Evolutionary conservation across 2,329 filamentous ascomycete genomes (phyloP).

Genomic region (Talaromyces piceae): DNA sequence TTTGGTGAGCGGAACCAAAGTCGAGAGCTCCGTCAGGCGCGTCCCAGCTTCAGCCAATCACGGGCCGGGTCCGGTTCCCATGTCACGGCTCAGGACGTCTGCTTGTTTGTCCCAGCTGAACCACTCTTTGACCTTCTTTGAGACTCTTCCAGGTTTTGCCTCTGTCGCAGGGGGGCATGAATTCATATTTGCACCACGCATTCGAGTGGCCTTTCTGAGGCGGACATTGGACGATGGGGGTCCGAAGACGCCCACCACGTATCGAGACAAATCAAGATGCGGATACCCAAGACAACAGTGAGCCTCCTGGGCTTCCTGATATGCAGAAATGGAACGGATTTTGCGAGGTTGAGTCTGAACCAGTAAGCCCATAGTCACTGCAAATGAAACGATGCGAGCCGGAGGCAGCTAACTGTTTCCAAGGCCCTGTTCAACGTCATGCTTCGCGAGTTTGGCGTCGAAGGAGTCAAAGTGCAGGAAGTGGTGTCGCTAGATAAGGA

Average conservation of each 20-base stretch:
- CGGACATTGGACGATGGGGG: not conserved
- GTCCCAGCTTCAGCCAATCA: slow-evolving; percentile 17
- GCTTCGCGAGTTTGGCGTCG: slow-evolving; percentile 68
- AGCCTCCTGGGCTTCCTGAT: slow-evolving; percentile 19
- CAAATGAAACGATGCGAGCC: not conserved
- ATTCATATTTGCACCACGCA: not conserved
- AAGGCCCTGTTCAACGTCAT: slow-evolving; percentile 82
- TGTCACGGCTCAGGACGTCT: no score
- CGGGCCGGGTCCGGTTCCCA: no score
- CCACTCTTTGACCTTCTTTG: no score
- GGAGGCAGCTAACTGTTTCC: not conserved
- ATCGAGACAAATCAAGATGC: not conserved
- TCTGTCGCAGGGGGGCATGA: no score
- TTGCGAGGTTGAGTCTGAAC: slow-evolving; percentile 79
- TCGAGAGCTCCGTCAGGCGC: slow-evolving; percentile 11
- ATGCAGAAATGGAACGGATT: slow-evolving; percentile 41
- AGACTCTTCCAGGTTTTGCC: no score
- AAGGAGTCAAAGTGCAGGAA: slow-evolving; percentile 66
- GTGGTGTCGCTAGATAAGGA: slow-evolving; percentile 65
- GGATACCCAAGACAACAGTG: not conserved
- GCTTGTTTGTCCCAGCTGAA: no score
- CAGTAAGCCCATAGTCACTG: slow-evolving; percentile 48
- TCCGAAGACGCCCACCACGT: not conserved
- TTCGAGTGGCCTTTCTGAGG: not conserved
- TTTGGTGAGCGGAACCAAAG: not conserved